Evolutionary conservation across 495 filamentous ascomycete genomes (phyloP).

Genomic region (Terfezia boudieri): DNA sequence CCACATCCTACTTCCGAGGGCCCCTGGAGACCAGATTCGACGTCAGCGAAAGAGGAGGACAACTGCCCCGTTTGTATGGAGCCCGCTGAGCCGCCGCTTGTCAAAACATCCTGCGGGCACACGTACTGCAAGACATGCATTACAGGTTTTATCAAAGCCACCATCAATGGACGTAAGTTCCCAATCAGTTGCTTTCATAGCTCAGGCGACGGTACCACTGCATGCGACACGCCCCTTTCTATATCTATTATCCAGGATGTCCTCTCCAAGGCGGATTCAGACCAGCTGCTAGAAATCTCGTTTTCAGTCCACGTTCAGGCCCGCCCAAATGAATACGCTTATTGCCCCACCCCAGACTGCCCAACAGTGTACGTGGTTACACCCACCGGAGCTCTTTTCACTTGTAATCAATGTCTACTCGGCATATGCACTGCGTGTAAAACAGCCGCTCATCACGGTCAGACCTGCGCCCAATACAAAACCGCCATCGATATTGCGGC

Average conservation of each 20-base stretch:
- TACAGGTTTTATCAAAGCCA: constrained; percentile 10
- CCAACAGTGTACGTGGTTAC: constrained; percentile 12
- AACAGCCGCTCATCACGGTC: constrained; percentile 18
- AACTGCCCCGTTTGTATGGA: constrained; percentile 20
- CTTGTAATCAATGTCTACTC: constrained; percentile 19
- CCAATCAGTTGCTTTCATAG: constrained; percentile 16
- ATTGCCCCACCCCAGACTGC: constrained; percentile 23
- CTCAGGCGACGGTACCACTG: neutral
- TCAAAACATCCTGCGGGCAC: constrained; percentile 18
- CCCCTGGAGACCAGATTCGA: too few species aligned
- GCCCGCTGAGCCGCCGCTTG: constrained; percentile 13
- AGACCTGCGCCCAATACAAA: constrained; percentile 19
- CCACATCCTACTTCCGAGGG: too few species aligned
- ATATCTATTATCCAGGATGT: neutral
- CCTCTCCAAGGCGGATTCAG: neutral
- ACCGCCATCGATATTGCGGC: neutral
- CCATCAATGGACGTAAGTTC: constrained; percentile 11
- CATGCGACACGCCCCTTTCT: neutral
- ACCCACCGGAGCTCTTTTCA: constrained; percentile 6
- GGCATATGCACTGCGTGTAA: constrained; percentile 20
- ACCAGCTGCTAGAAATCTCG: constrained; percentile 11
- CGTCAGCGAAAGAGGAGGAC: neutral
- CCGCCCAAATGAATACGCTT: constrained; percentile 14
- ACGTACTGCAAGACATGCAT: constrained; percentile 23
- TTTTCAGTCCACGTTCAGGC: constrained; percentile 17